Evolutionary conservation across 2,329 filamentous ascomycete genomes (phyloP), one percentile per base, ranked within the genome.

Genomic region (Colletotrichum cordylinicola): DNA sequence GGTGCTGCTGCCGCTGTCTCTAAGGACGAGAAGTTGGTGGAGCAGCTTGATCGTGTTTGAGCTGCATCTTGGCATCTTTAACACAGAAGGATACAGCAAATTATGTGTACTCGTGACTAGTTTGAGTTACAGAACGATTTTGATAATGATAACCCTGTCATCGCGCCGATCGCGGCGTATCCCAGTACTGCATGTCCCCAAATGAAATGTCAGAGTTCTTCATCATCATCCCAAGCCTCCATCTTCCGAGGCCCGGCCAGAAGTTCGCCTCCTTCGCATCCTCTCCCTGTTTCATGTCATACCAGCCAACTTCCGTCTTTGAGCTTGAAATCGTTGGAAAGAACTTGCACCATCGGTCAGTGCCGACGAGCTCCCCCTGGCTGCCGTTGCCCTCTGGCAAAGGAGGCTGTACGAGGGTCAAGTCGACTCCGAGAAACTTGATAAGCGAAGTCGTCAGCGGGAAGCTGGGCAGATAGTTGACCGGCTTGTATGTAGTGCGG

Each of bases 381-480:
- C 79, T 82, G 4, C 82, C 84, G 6, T 79, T 43, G 5, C 86
- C 87, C 3, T 79, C 78, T 0, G 88, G 88, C 1, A 90, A 79
- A 0, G 89, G 89, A 2, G 89, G 89, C 67, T 88, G 86, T 21
- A 87, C 86, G 15, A 90, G 79, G 0, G 81, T 83, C 3, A 84
- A 78, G 74, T 87, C 82, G 39, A 89, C 76, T 35, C 88, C 87
- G 16, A 89, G 56, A 73, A 83, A 84, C 35, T 82, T 81, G 33
- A 85, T 75, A 81, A 84, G 83, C 4, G 76, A 78, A 7, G 84
- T 85, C 13, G 85, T 84, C 27, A 88, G 80, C 2, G 88, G 87
- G 74, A 90, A 88, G 4, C 78, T 78, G 0, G 88, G 88, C 2
- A 83, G 68, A 78, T 84, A 88, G 0, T 80, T 80, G 16, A 87